Evolutionary conservation across 148 eudicot genomes (phyloP).

Genomic region (Rhododendron ferrugineum): DNA sequence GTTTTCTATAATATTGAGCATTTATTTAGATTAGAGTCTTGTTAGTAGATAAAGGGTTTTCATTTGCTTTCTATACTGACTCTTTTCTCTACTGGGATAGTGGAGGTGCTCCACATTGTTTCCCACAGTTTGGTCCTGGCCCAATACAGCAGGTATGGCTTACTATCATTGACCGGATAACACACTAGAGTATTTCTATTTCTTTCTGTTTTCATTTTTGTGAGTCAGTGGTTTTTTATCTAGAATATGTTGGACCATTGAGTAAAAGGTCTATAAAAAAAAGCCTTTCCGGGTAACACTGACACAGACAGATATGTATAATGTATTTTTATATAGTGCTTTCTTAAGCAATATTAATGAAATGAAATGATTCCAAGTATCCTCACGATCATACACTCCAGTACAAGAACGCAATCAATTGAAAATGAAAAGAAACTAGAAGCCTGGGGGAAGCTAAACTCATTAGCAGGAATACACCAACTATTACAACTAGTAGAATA

Average conservation of each 20-base stretch:
- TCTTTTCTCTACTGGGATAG: conserved; percentile 33
- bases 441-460: neutral
- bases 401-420: neutral
- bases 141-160: conserved; percentile 81
- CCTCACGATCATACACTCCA: neutral
- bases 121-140: conserved; percentile 98
- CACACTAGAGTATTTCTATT: neutral
- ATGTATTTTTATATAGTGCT: neutral
- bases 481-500: neutral
- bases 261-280: neutral
- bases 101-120: conserved; percentile 98
- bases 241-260: neutral
- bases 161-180: neutral
- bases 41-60: neutral
- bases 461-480: neutral
- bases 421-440: neutral
- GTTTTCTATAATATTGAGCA: neutral
- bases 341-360: neutral
- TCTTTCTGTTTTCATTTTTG: neutral
- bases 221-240: neutral
- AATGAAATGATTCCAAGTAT: neutral
- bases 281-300: neutral
- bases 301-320: neutral
- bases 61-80: conserved; percentile 14
- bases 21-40: neutral